A percentile compares a stretch with the other conserved stretches of the same genome.
These are phyloP conservation scores for Thermothelomyces thermophilus DNA, from an alignment of 2,329 filamentous ascomycete genomes.

Conservation along the genomic window DNA sequence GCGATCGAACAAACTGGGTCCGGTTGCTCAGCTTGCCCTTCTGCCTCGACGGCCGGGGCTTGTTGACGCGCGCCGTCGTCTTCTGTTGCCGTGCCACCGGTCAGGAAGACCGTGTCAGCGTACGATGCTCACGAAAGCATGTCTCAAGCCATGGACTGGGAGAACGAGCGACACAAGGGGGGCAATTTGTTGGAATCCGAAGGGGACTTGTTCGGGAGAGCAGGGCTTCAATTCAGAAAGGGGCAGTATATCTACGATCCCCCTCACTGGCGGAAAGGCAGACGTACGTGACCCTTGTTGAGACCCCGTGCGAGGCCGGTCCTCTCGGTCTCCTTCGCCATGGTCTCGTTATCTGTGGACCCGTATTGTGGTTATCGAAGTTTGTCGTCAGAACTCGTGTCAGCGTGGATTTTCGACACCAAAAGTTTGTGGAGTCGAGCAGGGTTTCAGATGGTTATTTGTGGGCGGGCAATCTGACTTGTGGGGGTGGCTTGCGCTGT, in stretches of 20 bases:
- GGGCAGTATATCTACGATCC: too few species aligned
- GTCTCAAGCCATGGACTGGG: too few species aligned
- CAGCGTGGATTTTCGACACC: constrained; percentile 5
- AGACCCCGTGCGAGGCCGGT: constrained; percentile 54
- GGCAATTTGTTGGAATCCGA: too few species aligned
- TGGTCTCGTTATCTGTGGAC: constrained; percentile 30
- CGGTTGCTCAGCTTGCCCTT: constrained; percentile 97
- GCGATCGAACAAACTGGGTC: constrained; percentile 92
- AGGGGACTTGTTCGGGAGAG: too few species aligned
- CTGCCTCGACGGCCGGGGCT: constrained; percentile 73
- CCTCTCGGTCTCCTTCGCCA: constrained; percentile 55
- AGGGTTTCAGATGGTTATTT: background rate
- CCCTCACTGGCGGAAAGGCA: constrained; percentile 4
- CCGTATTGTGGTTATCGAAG: background rate
- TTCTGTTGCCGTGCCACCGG: constrained; percentile 50
- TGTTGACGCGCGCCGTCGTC: constrained; percentile 71
- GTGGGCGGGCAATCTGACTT: background rate
- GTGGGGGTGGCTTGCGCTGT: constrained; percentile 12
- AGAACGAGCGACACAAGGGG: too few species aligned
- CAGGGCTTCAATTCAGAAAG: too few species aligned
- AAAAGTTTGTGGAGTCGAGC: constrained; percentile 5
- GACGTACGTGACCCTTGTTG: constrained; percentile 59
- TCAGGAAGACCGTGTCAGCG: constrained; percentile 29
- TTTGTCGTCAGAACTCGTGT: constrained; percentile 6
- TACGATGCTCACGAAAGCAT: constrained; percentile 23